Evolutionary conservation across 805 yeast species (phyloP).

Genomic region (Starmerella asiatica): DNA sequence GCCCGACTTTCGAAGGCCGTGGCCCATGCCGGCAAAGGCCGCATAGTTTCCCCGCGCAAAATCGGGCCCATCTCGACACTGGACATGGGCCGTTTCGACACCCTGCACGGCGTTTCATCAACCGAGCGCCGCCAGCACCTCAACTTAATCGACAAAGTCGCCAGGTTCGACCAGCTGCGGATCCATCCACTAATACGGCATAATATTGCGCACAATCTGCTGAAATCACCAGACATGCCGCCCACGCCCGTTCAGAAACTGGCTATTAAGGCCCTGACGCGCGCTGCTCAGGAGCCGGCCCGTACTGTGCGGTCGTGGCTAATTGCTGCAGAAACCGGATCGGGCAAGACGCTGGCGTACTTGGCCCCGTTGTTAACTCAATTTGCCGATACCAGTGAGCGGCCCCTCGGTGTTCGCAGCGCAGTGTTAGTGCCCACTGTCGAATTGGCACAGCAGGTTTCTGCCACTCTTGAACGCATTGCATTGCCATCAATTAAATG

Average conservation of each 20-base stretch:
- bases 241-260: conserved; percentile 80
- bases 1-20: conserved; percentile 11
- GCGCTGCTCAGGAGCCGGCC: conserved; percentile 24
- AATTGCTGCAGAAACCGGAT: conserved; percentile 92
- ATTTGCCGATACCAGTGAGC: conserved; percentile 32
- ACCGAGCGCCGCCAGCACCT: conserved; percentile 24
- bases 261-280: conserved; percentile 44
- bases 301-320: conserved; percentile 44
- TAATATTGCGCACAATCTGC: conserved; percentile 43
- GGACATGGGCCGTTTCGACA: conserved; percentile 25
- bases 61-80: conserved; percentile 21
- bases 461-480: conserved; percentile 28
- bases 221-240: conserved; percentile 12
- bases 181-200: conserved; percentile 54
- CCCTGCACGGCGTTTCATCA: conserved; percentile 19
- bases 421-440: conserved; percentile 80
- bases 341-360: conserved; percentile 93
- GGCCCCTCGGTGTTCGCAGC: conserved; percentile 29
- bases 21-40: conserved; percentile 17
- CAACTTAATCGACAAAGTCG: conserved; percentile 39
- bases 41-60: neutral
- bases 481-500: conserved; percentile 11
- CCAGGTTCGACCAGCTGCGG: conserved; percentile 51
- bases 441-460: conserved; percentile 75
- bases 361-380: conserved; percentile 61